Evolutionary conservation across 75 land plant species (phyloP), one percentile per base, ranked within the genome.

Genomic region (Cunninghamia lanceolata): DNA sequence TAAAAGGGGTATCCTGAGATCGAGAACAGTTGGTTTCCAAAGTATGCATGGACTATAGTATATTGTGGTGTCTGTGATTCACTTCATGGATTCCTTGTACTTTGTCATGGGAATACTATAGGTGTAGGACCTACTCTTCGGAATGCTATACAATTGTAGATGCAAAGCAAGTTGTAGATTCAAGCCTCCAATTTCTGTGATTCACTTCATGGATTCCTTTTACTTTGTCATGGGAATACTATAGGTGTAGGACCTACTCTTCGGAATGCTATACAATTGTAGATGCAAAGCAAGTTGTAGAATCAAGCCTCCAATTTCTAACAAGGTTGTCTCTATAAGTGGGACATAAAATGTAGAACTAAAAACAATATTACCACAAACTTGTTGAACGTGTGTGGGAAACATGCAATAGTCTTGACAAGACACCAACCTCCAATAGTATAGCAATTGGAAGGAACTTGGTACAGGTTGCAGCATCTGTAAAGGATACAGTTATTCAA

Each of bases 191-290:
- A 66, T 86, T 95, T 94, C 76, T 89, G 87, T 77, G 92, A 98
- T 84, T 34, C 88, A 45, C 90, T 98, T 82, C 95, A 96, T 59
- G 98, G 96, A 7, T 92, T 98, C 81, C 89, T 98, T 40, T 86
- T 98, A 36, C 90, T 92, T 76, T 93, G 95, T 83, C 93, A 95
- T 93, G 96, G 97, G 40, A 94, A 92, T 85, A 91, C 95, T 13
- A 95, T 95, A 14, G 98, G 96, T 73, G 98, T 98, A 70, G 99
- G 99, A 9, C 96, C 95, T 6, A 98, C 99, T 59, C 95, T 98
- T 17, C 91, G 87, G 36, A 85, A 90, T 0, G 85, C 84, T 85
- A 87, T 96, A 25, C 90, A 86, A 47, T 80, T 86, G 56, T 86
- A n/a, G n/a, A 94, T 54, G 90, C 96, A 32, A 95, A 93, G 70